Evolutionary conservation across 257 asterid species (phyloP).

Genomic region (Gentiana macrophylla): DNA sequence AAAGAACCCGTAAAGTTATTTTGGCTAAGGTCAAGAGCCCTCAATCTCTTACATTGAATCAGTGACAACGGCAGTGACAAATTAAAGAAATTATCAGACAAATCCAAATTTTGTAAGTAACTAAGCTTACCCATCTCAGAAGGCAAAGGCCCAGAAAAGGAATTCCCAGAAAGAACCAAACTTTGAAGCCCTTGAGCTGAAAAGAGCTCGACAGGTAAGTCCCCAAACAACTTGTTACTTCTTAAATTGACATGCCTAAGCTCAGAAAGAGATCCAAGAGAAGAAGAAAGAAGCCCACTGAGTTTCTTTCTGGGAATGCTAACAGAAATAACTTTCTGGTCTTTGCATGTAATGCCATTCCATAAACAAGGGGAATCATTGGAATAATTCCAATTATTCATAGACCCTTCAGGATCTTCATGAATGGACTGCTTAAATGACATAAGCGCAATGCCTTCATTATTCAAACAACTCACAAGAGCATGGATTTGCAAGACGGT

Average conservation of each 20-base stretch:
- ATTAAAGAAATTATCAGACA: constrained; percentile 58
- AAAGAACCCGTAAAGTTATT: constrained; percentile 56
- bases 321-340: constrained; percentile 48
- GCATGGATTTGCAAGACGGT: constrained; percentile 18
- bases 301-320: constrained; percentile 65
- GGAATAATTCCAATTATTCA: constrained; percentile 55
- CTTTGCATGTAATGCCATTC: constrained; percentile 86
- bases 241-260: constrained; percentile 76
- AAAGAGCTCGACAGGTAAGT: constrained; percentile 41
- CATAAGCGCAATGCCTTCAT: constrained; percentile 60
- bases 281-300: constrained; percentile 50
- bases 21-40: constrained; percentile 40
- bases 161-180: constrained; percentile 77
- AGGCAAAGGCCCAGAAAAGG: constrained; percentile 57
- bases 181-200: constrained; percentile 57
- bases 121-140: constrained; percentile 49
- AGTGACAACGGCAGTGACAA: constrained; percentile 55
- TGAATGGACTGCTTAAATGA: constrained; percentile 51
- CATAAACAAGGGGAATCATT: constrained; percentile 86
- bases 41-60: constrained; percentile 48
- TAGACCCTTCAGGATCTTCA: constrained; percentile 62
- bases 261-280: constrained; percentile 64
- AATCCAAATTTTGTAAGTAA: constrained; percentile 56
- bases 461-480: constrained; percentile 47
- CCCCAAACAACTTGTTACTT: constrained; percentile 49